phyloP scores from a whole-genome alignment of 2,329 filamentous ascomycete species.

The Hypoxylon sp. region DNA sequence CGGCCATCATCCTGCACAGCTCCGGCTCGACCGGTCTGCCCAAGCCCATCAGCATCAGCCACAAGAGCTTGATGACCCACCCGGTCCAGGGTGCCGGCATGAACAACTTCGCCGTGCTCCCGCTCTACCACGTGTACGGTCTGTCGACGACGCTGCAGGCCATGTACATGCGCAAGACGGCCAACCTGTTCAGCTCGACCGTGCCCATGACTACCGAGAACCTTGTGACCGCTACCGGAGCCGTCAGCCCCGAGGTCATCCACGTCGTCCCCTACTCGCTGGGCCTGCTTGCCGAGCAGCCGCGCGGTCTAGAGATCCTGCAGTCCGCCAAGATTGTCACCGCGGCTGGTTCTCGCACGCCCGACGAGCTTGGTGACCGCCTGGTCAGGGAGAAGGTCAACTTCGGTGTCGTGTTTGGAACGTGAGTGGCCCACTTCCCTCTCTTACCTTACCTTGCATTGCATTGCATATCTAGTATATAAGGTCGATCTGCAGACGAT shows the following conservation, averaged over 20 bases:
- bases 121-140: slow-evolving; percentile 50
- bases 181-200: slow-evolving; percentile 48
- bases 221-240: background rate
- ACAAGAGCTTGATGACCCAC: slow-evolving; percentile 38
- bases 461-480: slow-evolving; percentile 3
- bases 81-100: slow-evolving; percentile 40
- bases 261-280: slow-evolving; percentile 70
- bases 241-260: slow-evolving; percentile 54
- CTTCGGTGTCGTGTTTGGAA: slow-evolving; percentile 64
- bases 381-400: slow-evolving; percentile 62
- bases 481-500: background rate
- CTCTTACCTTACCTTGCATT: background rate
- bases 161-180: slow-evolving; percentile 50
- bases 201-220: slow-evolving; percentile 44
- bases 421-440: slow-evolving; percentile 50
- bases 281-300: slow-evolving; percentile 68
- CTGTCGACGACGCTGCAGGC: slow-evolving; percentile 48
- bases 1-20: slow-evolving; percentile 51
- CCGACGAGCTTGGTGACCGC: slow-evolving; percentile 64
- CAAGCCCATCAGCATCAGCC: slow-evolving; percentile 52
- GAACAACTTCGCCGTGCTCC: slow-evolving; percentile 49
- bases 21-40: slow-evolving; percentile 55
- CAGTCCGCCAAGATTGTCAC: slow-evolving; percentile 60
- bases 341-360: slow-evolving; percentile 65
- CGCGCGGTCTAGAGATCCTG: slow-evolving; percentile 61